Conservation (phyloP, 1,284 basidiomycete species). For the Pseudozyma sp. region DNA sequence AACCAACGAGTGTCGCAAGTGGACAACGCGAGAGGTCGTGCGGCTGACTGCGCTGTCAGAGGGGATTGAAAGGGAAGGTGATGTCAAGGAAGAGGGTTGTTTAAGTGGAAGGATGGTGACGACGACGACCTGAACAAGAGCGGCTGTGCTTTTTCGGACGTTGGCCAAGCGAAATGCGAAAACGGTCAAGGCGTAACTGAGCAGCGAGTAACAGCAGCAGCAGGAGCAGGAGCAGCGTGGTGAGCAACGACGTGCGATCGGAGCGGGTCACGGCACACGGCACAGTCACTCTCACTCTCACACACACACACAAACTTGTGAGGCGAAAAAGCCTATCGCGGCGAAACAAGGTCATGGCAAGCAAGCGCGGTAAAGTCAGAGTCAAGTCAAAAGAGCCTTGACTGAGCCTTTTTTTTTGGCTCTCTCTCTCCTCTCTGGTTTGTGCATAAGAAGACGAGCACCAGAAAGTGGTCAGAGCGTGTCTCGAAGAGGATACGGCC, state of each 20-base stretch:
- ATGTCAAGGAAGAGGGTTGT: background rate
- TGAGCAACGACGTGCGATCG: constrained; percentile 15
- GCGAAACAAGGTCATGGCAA: background rate
- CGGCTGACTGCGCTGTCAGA: background rate
- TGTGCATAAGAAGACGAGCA: constrained; percentile 10
- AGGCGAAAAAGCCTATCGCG: background rate
- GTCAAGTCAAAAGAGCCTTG: background rate
- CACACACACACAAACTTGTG: no score
- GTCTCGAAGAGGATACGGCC: background rate
- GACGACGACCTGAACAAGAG: constrained; percentile 12
- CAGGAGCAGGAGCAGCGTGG: background rate
- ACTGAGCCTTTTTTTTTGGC: constrained; percentile 5
- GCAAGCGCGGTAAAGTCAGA: background rate
- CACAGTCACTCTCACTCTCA: no score
- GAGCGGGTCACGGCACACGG: background rate
- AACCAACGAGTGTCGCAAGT: background rate
- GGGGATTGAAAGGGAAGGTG: background rate
- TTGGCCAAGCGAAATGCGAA: background rate
- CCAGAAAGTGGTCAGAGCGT: constrained; percentile 15
- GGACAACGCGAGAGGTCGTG: background rate
- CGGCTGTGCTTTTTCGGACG: constrained; percentile 5
- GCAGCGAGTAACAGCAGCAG: background rate
- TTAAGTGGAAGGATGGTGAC: constrained; percentile 1
- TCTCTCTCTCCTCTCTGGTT: constrained; percentile 17
- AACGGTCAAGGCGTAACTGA: constrained; percentile 7